These are phyloP conservation scores for Colletotrichum cuscutae DNA, from an alignment of 2,329 filamentous ascomycete genomes.

Conservation along the genomic window DNA sequence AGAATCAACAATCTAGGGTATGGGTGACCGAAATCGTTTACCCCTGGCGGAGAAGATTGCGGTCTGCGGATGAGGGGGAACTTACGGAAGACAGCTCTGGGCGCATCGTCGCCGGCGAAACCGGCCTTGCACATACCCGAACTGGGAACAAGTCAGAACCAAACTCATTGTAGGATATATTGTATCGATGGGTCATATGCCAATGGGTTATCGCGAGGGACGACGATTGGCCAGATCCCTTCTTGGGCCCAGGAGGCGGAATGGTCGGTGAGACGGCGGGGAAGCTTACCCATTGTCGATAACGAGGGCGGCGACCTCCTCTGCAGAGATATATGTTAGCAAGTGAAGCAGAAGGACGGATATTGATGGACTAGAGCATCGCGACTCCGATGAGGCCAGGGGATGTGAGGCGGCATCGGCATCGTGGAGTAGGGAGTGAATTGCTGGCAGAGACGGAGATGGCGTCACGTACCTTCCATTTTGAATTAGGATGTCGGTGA, in stretches of 20 bases:
- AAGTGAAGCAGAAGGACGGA: conserved; percentile 31
- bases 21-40: not conserved
- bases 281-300: conserved; percentile 99
- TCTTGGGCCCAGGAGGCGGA: conserved; percentile 30
- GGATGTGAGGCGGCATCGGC: not conserved
- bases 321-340: conserved; percentile 68
- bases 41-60: conserved; percentile 22
- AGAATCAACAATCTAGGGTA: conserved; percentile 40
- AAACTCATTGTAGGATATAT: conserved; percentile 1
- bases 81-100: conserved; percentile 99
- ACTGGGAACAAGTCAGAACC: conserved; percentile 67
- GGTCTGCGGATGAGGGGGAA: conserved; percentile 50
- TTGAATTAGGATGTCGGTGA: conserved; percentile 37
- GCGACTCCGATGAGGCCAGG: conserved; percentile 17
- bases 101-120: conserved; percentile 99
- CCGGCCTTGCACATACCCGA: conserved; percentile 99
- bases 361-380: conserved; percentile 16
- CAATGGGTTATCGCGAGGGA: conserved; percentile 31
- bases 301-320: conserved; percentile 99
- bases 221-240: conserved; percentile 11
- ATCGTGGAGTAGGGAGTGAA: conserved; percentile 8
- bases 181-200: conserved; percentile 21
- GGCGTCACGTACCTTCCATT: conserved; percentile 38
- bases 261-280: conserved; percentile 49
- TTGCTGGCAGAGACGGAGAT: conserved; percentile 23